Base-by-base conservation (phyloP, 202 grass and related monocot genomes). In the Musa balbisiana region DNA sequence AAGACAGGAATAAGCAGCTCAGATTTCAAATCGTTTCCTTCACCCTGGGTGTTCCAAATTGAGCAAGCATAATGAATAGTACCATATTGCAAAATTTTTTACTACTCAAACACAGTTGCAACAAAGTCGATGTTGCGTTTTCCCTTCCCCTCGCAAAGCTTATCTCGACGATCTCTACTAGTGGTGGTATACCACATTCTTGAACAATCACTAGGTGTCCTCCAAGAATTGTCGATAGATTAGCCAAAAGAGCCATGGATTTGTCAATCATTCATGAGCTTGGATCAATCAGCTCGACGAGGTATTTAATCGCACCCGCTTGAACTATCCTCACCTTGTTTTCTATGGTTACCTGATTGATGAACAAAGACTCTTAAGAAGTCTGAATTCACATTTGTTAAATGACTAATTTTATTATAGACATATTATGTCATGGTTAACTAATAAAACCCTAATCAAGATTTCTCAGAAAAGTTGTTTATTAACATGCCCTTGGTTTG, bases 1-100 rank as follows among this genome's bases (percentile, higher is more conserved):
- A 5, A 69, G 9, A 27, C 8, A 15, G 2, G 1, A 51, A 52
- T 6, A 0, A 49, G 16, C 13, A 62, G 21, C 33, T 49, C 2
- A 20, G 4, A 63, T 78, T 26, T 17, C n/a, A 23, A 80, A 87
- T 80, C 80, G 83, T 87, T 72, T 87, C 84, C 65, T 83, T 87
- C 17, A 80, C 84, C 76, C 84, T 83, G 51, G 80, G 80, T 27
- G 84, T 87, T 51, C 84, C 84, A 76, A 87, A 87, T 50, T 87
- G 84, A 72, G 80, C 83, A 72, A 87, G 65, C 8, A 80, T 80
- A 82, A 87, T 83, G 69, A 87, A 72, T 76, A 87, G 73, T 23
- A 87, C 84, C 29, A 87, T 64, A 60, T 71, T 80, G 60, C 84
- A 87, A 75, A 87, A 76, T 64, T 80, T 87, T 49, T 73, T 68